Conservation (phyloP, 2,329 filamentous ascomycete genomes). For the Monosporascus ibericus region DNA sequence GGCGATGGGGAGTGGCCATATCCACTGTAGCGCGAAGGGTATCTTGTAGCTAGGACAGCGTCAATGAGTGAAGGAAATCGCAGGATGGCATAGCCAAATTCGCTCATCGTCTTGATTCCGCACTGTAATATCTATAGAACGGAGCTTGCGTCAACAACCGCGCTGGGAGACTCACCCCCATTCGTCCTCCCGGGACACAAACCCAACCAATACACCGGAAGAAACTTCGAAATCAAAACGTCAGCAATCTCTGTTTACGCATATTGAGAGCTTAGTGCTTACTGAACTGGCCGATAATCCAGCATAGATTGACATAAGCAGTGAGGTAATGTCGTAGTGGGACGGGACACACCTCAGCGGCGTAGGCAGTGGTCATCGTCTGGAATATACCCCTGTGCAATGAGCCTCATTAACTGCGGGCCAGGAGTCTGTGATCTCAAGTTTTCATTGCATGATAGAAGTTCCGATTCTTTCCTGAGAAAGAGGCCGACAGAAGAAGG, state of each 20-base stretch:
- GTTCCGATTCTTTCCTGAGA: too few species aligned
- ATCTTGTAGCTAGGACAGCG: slow-evolving; percentile 20
- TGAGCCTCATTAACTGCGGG: too few species aligned
- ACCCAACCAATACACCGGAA: slow-evolving; percentile 22
- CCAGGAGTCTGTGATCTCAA: too few species aligned
- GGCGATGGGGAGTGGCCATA: slow-evolving; percentile 24
- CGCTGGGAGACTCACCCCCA: slow-evolving; percentile 20
- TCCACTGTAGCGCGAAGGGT: slow-evolving; percentile 23
- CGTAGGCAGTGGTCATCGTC: slow-evolving; percentile 23
- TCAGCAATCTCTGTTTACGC: not conserved
- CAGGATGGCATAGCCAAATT: too few species aligned
- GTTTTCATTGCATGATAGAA: too few species aligned
- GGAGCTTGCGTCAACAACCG: not conserved
- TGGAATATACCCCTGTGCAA: slow-evolving; percentile 19
- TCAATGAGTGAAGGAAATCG: too few species aligned
- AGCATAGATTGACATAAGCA: slow-evolving; percentile 23
- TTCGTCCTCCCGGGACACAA: slow-evolving; percentile 16
- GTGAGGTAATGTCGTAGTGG: slow-evolving; percentile 23
- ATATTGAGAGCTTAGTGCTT: not conserved
- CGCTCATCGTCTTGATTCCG: too few species aligned
- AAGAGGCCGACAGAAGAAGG: too few species aligned
- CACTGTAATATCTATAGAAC: not conserved
- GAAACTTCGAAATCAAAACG: slow-evolving; percentile 14
- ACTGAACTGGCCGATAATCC: slow-evolving; percentile 32
- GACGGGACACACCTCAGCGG: slow-evolving; percentile 23